Percentiles rank a stretch among this genome's conserved stretches.
Conservation (phyloP, 78 protist species). For the Dictyostelium capitatum region DNA sequence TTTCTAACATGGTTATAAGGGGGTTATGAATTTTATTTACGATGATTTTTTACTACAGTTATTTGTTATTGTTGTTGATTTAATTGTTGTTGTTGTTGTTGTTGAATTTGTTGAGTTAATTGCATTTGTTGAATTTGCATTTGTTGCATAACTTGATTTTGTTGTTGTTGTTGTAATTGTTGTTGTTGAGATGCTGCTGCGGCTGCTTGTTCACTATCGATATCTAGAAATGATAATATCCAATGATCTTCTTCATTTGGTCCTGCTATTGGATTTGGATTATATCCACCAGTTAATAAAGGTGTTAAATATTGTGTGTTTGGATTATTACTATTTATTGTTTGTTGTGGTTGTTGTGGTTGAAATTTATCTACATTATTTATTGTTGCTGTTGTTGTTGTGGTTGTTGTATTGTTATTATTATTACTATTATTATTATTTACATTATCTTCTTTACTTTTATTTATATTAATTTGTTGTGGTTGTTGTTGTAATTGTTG, state of each 20-base stretch:
- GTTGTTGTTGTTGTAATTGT: not conserved
- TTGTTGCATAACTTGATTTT: not conserved
- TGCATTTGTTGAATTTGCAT: not conserved
- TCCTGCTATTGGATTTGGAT: not conserved
- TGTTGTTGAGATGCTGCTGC: constrained; percentile 35
- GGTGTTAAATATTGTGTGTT: constrained; percentile 8
- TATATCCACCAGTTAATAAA: not conserved
- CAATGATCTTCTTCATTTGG: constrained; percentile 61
- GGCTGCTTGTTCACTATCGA: constrained; percentile 26
- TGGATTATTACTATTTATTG: not conserved
- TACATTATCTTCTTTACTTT: not conserved
- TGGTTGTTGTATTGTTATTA: not conserved
- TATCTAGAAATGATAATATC: constrained; percentile 66
- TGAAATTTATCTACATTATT: not conserved
- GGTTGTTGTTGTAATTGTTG: not conserved
- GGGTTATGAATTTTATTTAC: not conserved
- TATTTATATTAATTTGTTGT: not conserved
- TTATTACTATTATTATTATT: not conserved
- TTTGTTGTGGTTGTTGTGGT: not conserved
- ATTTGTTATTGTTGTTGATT: not conserved
- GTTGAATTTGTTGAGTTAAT: not conserved
- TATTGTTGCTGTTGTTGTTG: not conserved
- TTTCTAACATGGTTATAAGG: too few relatives aligned
- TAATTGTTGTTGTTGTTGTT: not conserved
- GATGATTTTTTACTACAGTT: not conserved